phyloP scores from a whole-genome alignment of 345 rosid species.

The Clarkia xantiana region DNA sequence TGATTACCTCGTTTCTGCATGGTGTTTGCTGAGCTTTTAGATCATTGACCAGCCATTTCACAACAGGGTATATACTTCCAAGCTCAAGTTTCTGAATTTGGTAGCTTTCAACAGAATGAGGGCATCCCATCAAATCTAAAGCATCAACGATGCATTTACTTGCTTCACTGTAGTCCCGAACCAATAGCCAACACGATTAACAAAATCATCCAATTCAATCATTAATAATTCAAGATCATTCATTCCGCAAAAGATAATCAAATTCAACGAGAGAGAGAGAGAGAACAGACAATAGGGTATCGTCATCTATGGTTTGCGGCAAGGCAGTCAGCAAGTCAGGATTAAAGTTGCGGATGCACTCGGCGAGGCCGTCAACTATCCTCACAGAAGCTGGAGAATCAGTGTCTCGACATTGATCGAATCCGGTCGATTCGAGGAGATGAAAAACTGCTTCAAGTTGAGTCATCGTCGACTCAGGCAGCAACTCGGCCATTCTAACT shows the following conservation, averaged over 20 bases:
- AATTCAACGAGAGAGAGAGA: not conserved
- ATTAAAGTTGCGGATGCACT: not conserved
- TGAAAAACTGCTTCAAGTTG: slow-evolving; percentile 5
- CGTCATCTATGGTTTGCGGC: not conserved
- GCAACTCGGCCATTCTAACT: slow-evolving; percentile 1
- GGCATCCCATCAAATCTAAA: not conserved
- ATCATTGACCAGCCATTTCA: not conserved
- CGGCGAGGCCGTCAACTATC: slow-evolving; percentile 2
- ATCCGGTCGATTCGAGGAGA: slow-evolving; percentile 2
- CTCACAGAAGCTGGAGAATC: not conserved
- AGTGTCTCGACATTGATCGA: not conserved
- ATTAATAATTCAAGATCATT: not conserved
- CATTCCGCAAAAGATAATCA: not conserved
- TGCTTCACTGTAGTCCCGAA: not conserved
- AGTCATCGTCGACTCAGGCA: slow-evolving; percentile 11
- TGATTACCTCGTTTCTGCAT: too few relatives aligned
- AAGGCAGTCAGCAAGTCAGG: not conserved
- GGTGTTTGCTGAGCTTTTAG: too few relatives aligned
- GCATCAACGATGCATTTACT: not conserved
- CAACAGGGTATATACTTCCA: not conserved
- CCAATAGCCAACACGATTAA: too few relatives aligned
- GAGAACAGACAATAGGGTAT: not conserved
- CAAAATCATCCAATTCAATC: too few relatives aligned
- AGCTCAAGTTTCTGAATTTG: not conserved
- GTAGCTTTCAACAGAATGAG: not conserved